Conservation (phyloP, 805 yeast genomes). For the Kockiozyma suomiensis region DNA sequence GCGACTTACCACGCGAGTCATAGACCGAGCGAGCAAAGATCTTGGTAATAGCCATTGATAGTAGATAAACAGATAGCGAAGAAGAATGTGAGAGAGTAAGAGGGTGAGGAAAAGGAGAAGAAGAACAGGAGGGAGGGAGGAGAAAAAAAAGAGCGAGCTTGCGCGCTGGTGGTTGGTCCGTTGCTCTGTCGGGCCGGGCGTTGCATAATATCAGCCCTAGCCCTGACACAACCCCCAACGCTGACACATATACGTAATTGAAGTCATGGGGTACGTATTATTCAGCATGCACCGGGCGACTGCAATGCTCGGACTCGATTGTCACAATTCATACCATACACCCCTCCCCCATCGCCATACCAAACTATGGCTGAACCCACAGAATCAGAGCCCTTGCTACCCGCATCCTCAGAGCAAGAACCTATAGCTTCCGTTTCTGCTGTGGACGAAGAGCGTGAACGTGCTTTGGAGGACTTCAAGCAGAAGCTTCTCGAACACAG, state of each 20-base stretch:
- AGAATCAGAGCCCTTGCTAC: slow-evolving; percentile 24
- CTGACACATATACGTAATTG: not conserved
- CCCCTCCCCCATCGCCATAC: not conserved
- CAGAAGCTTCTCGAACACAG: slow-evolving; percentile 88
- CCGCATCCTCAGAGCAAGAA: slow-evolving; percentile 7
- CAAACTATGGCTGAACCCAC: slow-evolving; percentile 25
- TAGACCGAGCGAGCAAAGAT: slow-evolving; percentile 94
- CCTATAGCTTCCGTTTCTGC: not conserved
- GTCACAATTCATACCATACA: not conserved
- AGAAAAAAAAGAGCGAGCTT: not conserved
- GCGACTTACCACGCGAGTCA: slow-evolving; percentile 87
- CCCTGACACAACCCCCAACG: not conserved
- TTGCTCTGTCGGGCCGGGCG: not conserved
- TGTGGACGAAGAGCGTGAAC: slow-evolving; percentile 69
- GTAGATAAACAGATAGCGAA: not conserved
- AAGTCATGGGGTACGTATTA: slow-evolving; percentile 4
- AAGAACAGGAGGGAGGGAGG: not conserved
- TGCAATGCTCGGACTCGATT: not conserved
- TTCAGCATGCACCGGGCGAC: not conserved
- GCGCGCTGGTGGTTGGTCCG: slow-evolving; percentile 11
- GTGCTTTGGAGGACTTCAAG: slow-evolving; percentile 77
- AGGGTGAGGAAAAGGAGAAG: not conserved
- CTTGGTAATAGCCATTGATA: slow-evolving; percentile 78
- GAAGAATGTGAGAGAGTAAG: slow-evolving; percentile 2
- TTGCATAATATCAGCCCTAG: not conserved